Base-by-base conservation (phyloP, 177 flowering plant species). In the Vitis hybrid region DNA sequence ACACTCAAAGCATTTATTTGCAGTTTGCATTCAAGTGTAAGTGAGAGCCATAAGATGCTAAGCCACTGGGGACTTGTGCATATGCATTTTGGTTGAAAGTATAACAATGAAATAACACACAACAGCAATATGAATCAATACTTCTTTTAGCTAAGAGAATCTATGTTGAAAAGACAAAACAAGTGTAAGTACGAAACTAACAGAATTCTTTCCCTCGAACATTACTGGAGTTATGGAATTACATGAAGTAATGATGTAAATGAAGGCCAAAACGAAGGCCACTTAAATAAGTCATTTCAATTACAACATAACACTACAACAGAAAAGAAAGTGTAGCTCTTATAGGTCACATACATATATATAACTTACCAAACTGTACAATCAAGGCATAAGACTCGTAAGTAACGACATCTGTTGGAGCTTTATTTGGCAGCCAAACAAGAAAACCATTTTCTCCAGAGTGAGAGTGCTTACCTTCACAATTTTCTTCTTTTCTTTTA, bases 381-480 rank as follows among this genome's bases (percentile, higher is more conserved):
- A 50, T 10, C 18, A 18, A 6, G 64, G n/a, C 50, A 0, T 63
- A n/a, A 63, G 15, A 17, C 18, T 63, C 32, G 18, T 63, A 49
- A 49, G n/a, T 19, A 48, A 3, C 54, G 19, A 13, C 66, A 4
- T 17, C 30, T 13, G 18, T 63, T 18, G 18, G 19, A 49, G 15
- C 54, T 63, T 63, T 63, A 49, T 18, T 63, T 63, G 54, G 51
- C 66, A 30, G 52, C 66, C 19, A 10, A 11, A 49, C 54, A 8
- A 18, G 15, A 63, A 26, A 18, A 45, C 49, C 54, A 63, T 49
- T 34, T 61, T 61, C 64, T 61, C 39, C 39, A 18, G 26, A 19
- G 60, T 3, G 60, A 57, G 23, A 8, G 60, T 6, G 0, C 19
- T 57, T 57, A 2, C n/a, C 66, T 63, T 63, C 66, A 63, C 12